Evolutionary conservation across 116 monocot species (phyloP).

Genomic region (Zostera marina): DNA sequence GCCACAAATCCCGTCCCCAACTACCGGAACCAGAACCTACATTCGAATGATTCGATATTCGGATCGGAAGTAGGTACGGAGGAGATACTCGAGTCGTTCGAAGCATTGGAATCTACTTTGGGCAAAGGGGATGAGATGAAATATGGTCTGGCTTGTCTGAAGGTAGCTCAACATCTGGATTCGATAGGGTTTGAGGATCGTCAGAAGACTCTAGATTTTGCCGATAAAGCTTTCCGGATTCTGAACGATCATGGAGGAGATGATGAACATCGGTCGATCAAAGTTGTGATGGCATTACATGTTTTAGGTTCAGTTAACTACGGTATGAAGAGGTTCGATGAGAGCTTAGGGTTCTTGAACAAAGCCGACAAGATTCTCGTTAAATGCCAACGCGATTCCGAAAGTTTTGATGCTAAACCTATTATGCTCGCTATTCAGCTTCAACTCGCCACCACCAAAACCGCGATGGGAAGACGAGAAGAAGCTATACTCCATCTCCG

Average conservation of each 20-base stretch:
- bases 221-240: conserved; percentile 38
- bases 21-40: conserved; percentile 14
- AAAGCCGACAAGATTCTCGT: conserved; percentile 44
- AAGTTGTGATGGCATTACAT: conserved; percentile 67
- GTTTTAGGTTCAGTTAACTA: conserved; percentile 47
- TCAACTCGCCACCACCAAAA: conserved; percentile 77
- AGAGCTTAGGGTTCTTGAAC: conserved; percentile 60
- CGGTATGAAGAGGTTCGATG: conserved; percentile 40
- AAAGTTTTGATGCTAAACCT: conserved; percentile 40
- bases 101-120: conserved; percentile 28
- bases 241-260: conserved; percentile 21
- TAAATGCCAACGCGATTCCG: conserved; percentile 16
- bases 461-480: conserved; percentile 75
- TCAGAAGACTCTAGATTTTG: conserved; percentile 36
- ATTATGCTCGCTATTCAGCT: conserved; percentile 61
- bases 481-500: conserved; percentile 62
- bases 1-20: conserved; percentile 14
- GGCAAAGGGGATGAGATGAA: conserved; percentile 19
- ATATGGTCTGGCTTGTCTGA: conserved; percentile 77
- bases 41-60: conserved; percentile 50
- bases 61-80: conserved; percentile 53
- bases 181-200: conserved; percentile 27
- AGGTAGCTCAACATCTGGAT: conserved; percentile 82
- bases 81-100: conserved; percentile 46
- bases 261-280: conserved; percentile 13